phyloP scores from a whole-genome alignment of 768 basidiomycete species.

The Hysterangium stoloniferum region DNA sequence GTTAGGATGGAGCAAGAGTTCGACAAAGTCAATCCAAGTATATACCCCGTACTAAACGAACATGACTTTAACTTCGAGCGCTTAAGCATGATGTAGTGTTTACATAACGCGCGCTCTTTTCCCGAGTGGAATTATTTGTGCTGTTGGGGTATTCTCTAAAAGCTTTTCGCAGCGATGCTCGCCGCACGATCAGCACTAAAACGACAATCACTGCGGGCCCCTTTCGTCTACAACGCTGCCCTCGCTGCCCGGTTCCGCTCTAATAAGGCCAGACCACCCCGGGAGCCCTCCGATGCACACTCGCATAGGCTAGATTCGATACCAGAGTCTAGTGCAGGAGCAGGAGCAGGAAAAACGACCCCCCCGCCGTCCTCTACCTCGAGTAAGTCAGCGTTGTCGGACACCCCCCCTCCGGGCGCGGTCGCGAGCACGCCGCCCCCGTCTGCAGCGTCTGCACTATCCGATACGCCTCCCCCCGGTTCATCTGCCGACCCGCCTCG shows the following conservation, averaged over 20 bases:
- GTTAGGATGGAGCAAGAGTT: too few relatives aligned
- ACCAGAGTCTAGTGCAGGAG: too few relatives aligned
- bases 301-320: too few relatives aligned
- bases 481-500: not conserved
- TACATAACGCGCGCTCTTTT: too few relatives aligned
- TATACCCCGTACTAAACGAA: too few relatives aligned
- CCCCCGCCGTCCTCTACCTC: not conserved
- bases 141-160: too few relatives aligned
- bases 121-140: too few relatives aligned
- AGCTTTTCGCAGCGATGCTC: too few relatives aligned
- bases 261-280: not conserved
- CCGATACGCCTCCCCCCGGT: not conserved
- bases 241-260: not conserved
- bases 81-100: too few relatives aligned
- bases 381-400: not conserved
- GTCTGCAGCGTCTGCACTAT: not conserved
- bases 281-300: not conserved
- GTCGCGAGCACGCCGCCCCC: not conserved
- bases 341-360: not conserved
- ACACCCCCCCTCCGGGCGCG: not conserved
- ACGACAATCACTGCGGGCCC: too few relatives aligned
- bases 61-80: too few relatives aligned
- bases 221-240: not conserved
- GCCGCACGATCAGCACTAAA: not conserved
- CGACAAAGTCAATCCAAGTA: too few relatives aligned